phyloP scores from a whole-genome alignment of 345 rosid genomes.

The Linum trigynum region DNA sequence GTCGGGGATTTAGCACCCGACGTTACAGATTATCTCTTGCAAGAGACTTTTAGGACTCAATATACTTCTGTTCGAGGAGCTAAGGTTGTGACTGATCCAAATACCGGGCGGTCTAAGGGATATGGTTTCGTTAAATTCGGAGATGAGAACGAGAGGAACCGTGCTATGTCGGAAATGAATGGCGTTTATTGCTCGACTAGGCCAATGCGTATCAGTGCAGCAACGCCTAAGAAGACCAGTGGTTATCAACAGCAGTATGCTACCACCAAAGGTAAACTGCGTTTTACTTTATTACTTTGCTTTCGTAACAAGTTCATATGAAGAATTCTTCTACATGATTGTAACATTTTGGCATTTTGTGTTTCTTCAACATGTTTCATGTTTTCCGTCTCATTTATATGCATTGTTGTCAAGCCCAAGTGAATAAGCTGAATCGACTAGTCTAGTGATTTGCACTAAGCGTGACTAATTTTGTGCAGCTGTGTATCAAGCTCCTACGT shows the following conservation, averaged over 20 bases:
- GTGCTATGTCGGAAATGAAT: slow-evolving; percentile 93
- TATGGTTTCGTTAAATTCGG: slow-evolving; percentile 91
- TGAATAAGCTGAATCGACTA: slow-evolving; percentile 1
- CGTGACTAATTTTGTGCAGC: slow-evolving; percentile 29
- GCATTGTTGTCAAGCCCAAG: neutral
- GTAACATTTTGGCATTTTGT: neutral
- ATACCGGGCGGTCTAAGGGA: slow-evolving; percentile 90
- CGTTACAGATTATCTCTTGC: slow-evolving; percentile 85
- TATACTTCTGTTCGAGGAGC: slow-evolving; percentile 94
- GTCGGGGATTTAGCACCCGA: slow-evolving; percentile 95
- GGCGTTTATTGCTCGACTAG: slow-evolving; percentile 86
- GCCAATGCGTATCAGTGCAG: slow-evolving; percentile 90
- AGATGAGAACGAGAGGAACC: slow-evolving; percentile 81
- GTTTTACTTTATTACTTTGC: neutral
- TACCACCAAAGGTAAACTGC: slow-evolving; percentile 39
- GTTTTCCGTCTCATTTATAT: neutral
- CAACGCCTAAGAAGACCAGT: slow-evolving; percentile 69
- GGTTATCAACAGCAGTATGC: slow-evolving; percentile 60
- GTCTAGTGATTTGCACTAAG: neutral
- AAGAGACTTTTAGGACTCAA: slow-evolving; percentile 78
- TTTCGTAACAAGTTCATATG: too few species aligned
- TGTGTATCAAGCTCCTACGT: slow-evolving; percentile 52
- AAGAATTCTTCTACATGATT: neutral
- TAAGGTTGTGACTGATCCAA: slow-evolving; percentile 94
- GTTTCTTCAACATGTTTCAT: neutral